Percentiles rank a stretch among this genome's conserved stretches.
phyloP scores from a whole-genome alignment of 163 green algal genomes.

The Chloromonas sp. region DNA sequence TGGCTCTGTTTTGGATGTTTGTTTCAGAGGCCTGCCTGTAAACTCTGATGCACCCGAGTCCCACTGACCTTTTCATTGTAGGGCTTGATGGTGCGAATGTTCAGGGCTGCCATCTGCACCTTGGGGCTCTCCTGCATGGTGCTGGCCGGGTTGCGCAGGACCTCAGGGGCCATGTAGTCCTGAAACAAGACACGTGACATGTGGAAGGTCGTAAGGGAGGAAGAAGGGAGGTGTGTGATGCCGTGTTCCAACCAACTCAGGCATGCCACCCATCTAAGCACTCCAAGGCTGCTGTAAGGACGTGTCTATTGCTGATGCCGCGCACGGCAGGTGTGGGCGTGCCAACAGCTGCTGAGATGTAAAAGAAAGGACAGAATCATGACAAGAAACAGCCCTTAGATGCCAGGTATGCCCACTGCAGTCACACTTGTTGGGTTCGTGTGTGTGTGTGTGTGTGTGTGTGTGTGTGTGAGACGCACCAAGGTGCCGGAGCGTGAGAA shows the following conservation, averaged over 20 bases:
- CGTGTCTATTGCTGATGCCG: too few species aligned
- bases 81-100: conserved; percentile 42
- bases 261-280: background rate
- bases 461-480: background rate
- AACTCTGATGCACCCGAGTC: too few species aligned
- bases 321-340: too few species aligned
- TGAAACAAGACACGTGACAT: conserved; percentile 1
- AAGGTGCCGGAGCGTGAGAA: conserved; percentile 58
- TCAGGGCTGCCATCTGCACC: conserved; percentile 27
- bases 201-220: background rate
- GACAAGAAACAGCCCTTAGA: too few species aligned
- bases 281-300: too few species aligned
- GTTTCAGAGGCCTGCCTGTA: background rate
- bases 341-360: too few species aligned
- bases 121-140: conserved; percentile 45
- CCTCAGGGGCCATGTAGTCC: conserved; percentile 69
- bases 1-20: background rate
- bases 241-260: too few species aligned
- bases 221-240: background rate
- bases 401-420: too few species aligned
- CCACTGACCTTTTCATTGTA: conserved; percentile 30
- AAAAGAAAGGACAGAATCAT: too few species aligned
- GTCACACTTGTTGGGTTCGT: too few species aligned
- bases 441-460: too few species aligned
- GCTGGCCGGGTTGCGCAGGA: conserved; percentile 51